Base-by-base conservation (phyloP, 768 basidiomycete genomes). In the Leccinum sublutescens region DNA sequence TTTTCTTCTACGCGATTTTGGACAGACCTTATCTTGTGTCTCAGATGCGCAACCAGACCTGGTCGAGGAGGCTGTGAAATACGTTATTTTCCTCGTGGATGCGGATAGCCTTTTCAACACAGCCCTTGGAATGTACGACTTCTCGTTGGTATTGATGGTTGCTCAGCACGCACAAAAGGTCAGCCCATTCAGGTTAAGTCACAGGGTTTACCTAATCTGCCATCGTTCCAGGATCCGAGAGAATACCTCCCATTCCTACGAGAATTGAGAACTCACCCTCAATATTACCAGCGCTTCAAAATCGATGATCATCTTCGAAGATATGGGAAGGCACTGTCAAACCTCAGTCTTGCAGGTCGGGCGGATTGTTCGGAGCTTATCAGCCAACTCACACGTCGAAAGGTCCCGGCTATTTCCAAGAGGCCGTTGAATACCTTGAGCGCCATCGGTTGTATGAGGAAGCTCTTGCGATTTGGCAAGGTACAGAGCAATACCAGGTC, bases 121-220 rank as follows among this genome's bases (percentile, higher is more conserved):
- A 11, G 97, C 97, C 1, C 82, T 99, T 33, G 97, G 97, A 19
- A 98, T 98, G 95, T 99, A 99, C 69, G 95, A 99, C 74, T 98
- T 98, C 77, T 87, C 91, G 29, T 78, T 99, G 17, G 96, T 98
- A 7, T 78, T 98, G 23, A 88, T 98, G 88, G 85, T 99, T 45
- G 95, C 97, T 1, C 97, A 98, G 70, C 89, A 97, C 68, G 91
- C 96, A 50, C 95, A 98, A 71, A 97, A 96, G 84, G 95, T 94
- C 36, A 23, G 19, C 12, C n/a, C 21, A 34, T 34, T 34, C n/a
- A 3, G 11, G 71, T 64, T 1, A 0, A 47, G 15, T 54, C 52
- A 40, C 6, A 10, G 10, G 27, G 49, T 55, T 54, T 59, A 31
- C 48, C 56, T 57, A 8, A 60, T 19, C 54, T 64, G 43, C 31